Evolutionary conservation across 2,329 filamentous ascomycete genomes (phyloP).

Genomic region (Hypoxylon sp.): DNA sequence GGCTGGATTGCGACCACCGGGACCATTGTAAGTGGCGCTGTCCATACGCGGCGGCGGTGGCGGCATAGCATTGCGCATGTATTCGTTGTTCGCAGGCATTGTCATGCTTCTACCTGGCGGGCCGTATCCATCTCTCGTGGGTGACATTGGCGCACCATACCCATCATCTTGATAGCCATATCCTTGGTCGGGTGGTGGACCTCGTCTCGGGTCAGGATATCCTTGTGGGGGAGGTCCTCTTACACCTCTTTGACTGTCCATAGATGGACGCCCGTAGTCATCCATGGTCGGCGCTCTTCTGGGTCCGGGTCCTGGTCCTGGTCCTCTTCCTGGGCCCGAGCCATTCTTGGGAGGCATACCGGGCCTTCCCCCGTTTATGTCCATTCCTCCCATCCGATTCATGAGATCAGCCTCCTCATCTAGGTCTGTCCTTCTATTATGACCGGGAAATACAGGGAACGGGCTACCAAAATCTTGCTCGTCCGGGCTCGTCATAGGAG

Average conservation of each 20-base stretch:
- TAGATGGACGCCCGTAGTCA: slow-evolving; percentile 53
- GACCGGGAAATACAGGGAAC: slow-evolving; percentile 60
- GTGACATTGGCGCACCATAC: slow-evolving; percentile 54
- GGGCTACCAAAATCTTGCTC: slow-evolving; percentile 57
- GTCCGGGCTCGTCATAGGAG: slow-evolving; percentile 44
- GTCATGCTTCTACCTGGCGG: slow-evolving; percentile 71
- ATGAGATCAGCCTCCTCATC: slow-evolving; percentile 58
- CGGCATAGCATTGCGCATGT: slow-evolving; percentile 53
- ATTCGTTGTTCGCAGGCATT: slow-evolving; percentile 64
- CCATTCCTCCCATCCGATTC: slow-evolving; percentile 58
- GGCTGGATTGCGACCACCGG: slow-evolving; percentile 59
- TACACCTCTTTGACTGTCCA: slow-evolving; percentile 50
- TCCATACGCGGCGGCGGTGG: slow-evolving; percentile 57
- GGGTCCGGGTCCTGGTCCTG: slow-evolving; percentile 50
- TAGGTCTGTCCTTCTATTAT: slow-evolving; percentile 54
- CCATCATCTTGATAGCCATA: slow-evolving; percentile 57
- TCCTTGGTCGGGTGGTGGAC: slow-evolving; percentile 51
- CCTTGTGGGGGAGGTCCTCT: slow-evolving; percentile 55
- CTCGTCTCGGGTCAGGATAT: slow-evolving; percentile 55
- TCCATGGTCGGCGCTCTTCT: slow-evolving; percentile 52
- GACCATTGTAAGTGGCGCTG: slow-evolving; percentile 60
- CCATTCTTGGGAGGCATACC: slow-evolving; percentile 47
- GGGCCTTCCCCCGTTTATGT: slow-evolving; percentile 52
- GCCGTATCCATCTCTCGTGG: slow-evolving; percentile 59
- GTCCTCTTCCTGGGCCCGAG: slow-evolving; percentile 51